Percentiles rank a stretch among this genome's conserved stretches.
Evolutionary conservation across 306 rosid species (phyloP).

Genomic region (Glycine soja): DNA sequence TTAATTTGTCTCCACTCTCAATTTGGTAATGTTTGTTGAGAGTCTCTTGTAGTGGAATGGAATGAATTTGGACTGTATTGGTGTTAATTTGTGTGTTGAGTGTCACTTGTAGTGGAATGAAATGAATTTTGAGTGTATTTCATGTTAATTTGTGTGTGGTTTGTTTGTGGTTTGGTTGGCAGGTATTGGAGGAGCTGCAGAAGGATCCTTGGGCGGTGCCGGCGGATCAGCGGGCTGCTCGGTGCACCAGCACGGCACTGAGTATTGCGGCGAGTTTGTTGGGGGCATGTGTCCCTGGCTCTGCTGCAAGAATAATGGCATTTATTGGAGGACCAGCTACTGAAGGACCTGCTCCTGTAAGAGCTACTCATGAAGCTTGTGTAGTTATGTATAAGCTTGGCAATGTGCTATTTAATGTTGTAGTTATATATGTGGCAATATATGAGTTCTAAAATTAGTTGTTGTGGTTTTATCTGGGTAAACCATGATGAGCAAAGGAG

Average conservation of each 20-base stretch:
- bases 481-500: background rate
- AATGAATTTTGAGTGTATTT: background rate
- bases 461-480: background rate
- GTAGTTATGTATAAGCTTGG: slow-evolving; percentile 1
- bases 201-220: slow-evolving; percentile 94
- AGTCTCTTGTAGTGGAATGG: background rate
- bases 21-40: background rate
- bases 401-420: slow-evolving; percentile 28
- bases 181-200: slow-evolving; percentile 96
- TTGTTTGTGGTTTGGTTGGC: slow-evolving; percentile 31
- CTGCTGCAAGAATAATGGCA: slow-evolving; percentile 92
- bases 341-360: slow-evolving; percentile 95
- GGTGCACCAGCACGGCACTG: slow-evolving; percentile 92
- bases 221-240: slow-evolving; percentile 76
- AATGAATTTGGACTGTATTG: background rate
- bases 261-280: slow-evolving; percentile 87
- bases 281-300: slow-evolving; percentile 97
- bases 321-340: slow-evolving; percentile 97
- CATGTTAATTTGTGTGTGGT: background rate
- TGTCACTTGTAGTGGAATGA: background rate
- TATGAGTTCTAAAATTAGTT: slow-evolving; percentile 14
- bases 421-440: slow-evolving; percentile 6
- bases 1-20: background rate
- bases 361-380: slow-evolving; percentile 46
- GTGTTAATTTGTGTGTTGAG: background rate